Conservation (phyloP, 352 stramenopile species). For the Phytophthora aleatoria region DNA sequence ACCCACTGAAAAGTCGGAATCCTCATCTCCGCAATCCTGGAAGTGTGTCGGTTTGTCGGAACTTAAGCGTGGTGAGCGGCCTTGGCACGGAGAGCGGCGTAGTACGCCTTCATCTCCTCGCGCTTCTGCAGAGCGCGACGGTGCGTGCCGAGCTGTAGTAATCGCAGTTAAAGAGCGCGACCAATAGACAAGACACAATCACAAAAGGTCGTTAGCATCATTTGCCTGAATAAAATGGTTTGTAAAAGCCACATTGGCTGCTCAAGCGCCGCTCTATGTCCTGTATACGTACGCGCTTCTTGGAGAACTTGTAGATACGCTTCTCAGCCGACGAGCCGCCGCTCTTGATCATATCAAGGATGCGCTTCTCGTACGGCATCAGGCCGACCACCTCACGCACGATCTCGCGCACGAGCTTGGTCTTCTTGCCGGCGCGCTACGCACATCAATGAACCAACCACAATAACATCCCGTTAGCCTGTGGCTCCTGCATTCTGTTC, state of each 20-base stretch:
- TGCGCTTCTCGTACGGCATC: slow-evolving; percentile 99
- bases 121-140: slow-evolving; percentile 97
- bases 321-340: slow-evolving; percentile 97
- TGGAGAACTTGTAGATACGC: slow-evolving; percentile 99
- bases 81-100: slow-evolving; percentile 96
- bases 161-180: slow-evolving; percentile 4
- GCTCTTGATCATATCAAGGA: slow-evolving; percentile 99
- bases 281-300: slow-evolving; percentile 89
- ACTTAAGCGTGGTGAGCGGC: slow-evolving; percentile 80
- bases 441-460: slow-evolving; percentile 18
- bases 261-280: not conserved
- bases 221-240: not conserved
- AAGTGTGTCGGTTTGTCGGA: slow-evolving; percentile 47
- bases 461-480: slow-evolving; percentile 19
- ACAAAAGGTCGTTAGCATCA: slow-evolving; percentile 26
- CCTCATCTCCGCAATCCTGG: slow-evolving; percentile 46
- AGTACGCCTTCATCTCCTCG: slow-evolving; percentile 99
- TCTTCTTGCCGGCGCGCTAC: slow-evolving; percentile 94
- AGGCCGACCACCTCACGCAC: slow-evolving; percentile 98
- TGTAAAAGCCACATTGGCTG: not conserved
- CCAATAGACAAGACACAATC: slow-evolving; percentile 4
- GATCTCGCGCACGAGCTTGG: slow-evolving; percentile 94
- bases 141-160: slow-evolving; percentile 95
- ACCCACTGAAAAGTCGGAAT: slow-evolving; percentile 34
- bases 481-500: slow-evolving; percentile 1